These are phyloP conservation scores for Prosopis cineraria DNA, from an alignment of 306 rosid species.

Conservation along the genomic window DNA sequence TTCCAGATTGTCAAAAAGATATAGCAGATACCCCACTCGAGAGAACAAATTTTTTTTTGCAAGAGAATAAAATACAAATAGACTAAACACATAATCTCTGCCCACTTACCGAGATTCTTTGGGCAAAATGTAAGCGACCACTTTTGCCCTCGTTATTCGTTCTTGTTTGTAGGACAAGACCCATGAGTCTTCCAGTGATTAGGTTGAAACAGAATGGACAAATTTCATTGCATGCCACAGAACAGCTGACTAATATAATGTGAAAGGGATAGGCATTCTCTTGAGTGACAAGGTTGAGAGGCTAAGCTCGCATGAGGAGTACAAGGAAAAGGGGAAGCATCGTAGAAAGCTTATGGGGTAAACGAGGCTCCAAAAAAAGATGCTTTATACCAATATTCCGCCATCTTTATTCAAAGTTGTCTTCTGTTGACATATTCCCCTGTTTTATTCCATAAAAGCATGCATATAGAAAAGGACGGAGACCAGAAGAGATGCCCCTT, in stretches of 20 bases:
- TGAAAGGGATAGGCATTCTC: slow-evolving; percentile 5
- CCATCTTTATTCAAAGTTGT: slow-evolving; percentile 40
- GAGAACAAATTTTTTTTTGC: slow-evolving; percentile 52
- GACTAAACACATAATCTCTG: slow-evolving; percentile 3
- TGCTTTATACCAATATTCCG: slow-evolving; percentile 45
- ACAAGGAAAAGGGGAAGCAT: slow-evolving; percentile 40
- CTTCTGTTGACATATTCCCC: slow-evolving; percentile 1
- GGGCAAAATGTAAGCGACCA: slow-evolving; percentile 13
- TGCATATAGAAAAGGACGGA: not conserved
- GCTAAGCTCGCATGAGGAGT: slow-evolving; percentile 35
- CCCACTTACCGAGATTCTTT: slow-evolving; percentile 42
- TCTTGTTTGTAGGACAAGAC: not conserved
- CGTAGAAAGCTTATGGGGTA: slow-evolving; percentile 35
- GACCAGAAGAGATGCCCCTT: not conserved
- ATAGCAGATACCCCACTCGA: slow-evolving; percentile 29
- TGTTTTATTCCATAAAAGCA: not conserved
- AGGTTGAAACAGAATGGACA: not conserved
- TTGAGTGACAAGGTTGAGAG: slow-evolving; percentile 11
- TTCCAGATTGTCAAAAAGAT: slow-evolving; percentile 32
- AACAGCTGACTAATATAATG: slow-evolving; percentile 14
- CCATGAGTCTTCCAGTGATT: slow-evolving; percentile 18
- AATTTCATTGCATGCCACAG: slow-evolving; percentile 21
- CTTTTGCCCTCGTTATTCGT: slow-evolving; percentile 24
- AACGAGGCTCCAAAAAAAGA: slow-evolving; percentile 42
- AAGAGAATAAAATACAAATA: slow-evolving; percentile 24